phyloP scores from a whole-genome alignment of 768 basidiomycete species.

The Lenzites betulinus region DNA sequence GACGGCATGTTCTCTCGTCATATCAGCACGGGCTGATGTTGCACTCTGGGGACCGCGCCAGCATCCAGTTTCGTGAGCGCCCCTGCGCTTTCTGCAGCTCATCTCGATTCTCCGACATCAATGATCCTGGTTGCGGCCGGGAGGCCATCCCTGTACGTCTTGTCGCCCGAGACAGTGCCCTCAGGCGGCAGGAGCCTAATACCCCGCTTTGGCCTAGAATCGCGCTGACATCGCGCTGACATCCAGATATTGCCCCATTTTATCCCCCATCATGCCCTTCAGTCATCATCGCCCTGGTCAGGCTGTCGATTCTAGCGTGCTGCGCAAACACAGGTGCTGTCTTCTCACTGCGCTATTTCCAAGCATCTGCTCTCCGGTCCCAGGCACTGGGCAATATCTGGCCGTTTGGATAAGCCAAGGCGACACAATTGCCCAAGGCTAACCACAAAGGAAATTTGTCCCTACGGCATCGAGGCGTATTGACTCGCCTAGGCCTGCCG shows the following conservation, averaged over 20 bases:
- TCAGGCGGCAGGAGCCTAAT: constrained; percentile 1
- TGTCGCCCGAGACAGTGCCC: constrained; percentile 13
- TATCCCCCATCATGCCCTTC: neutral
- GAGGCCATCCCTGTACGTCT: neutral
- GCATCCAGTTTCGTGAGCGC: neutral
- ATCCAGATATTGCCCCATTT: neutral
- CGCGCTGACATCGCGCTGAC: neutral
- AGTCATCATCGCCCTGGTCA: constrained; percentile 4
- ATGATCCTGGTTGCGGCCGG: constrained; percentile 7
- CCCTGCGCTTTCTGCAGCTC: constrained; percentile 2
- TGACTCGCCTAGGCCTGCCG: neutral
- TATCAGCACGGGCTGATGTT: constrained; percentile 21
- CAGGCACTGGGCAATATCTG: neutral
- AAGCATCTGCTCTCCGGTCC: neutral
- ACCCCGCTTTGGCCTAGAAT: constrained; percentile 7
- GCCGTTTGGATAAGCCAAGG: neutral
- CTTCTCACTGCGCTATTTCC: neutral
- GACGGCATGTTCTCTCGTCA: neutral
- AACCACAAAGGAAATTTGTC: neutral
- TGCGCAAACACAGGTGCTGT: constrained; percentile 2
- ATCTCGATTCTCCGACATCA: constrained; percentile 4
- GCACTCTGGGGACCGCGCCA: constrained; percentile 1
- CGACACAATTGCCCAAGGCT: neutral
- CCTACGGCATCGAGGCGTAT: constrained; percentile 7
- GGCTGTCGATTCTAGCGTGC: constrained; percentile 8